A percentile compares a stretch with the other conserved stretches of the same genome.
phyloP scores from a whole-genome alignment of 306 rosid genomes.

The Dryas alaskensis region DNA sequence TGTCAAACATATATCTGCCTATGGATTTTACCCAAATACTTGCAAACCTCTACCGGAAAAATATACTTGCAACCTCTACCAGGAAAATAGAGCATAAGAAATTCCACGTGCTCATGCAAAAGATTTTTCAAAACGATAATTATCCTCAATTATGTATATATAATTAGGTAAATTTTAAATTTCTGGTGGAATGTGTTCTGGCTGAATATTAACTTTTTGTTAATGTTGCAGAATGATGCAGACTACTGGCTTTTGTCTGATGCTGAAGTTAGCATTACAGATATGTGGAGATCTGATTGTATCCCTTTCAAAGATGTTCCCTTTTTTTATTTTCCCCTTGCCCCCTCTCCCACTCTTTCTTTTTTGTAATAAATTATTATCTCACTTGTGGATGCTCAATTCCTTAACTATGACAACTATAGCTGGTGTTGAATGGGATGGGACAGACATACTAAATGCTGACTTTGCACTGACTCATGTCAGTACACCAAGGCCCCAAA shows the following conservation, averaged over 20 bases:
- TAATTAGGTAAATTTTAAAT: not conserved
- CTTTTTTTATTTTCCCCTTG: slow-evolving; percentile 10
- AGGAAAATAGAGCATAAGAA: not conserved
- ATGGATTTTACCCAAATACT: not conserved
- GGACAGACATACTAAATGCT: slow-evolving; percentile 59
- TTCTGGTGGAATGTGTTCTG: not conserved
- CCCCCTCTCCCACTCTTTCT: not conserved
- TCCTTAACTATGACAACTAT: slow-evolving; percentile 43
- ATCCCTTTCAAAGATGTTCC: slow-evolving; percentile 44
- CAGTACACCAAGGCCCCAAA: slow-evolving; percentile 40
- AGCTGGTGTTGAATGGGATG: slow-evolving; percentile 83
- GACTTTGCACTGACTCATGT: slow-evolving; percentile 59
- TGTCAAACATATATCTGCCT: not conserved
- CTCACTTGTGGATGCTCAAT: slow-evolving; percentile 16
- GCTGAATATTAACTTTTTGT: not conserved
- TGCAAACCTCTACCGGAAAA: not conserved
- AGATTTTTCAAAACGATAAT: not conserved
- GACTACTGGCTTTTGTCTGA: slow-evolving; percentile 99
- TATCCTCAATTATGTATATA: not conserved
- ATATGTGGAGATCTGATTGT: slow-evolving; percentile 96
- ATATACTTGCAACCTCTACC: not conserved
- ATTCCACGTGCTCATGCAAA: not conserved
- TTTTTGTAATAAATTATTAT: not conserved
- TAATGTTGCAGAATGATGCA: slow-evolving; percentile 73
- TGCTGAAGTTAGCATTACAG: slow-evolving; percentile 94